Evolutionary conservation across 805 yeast genomes (phyloP).

Genomic region (Yamadazyma sp.): DNA sequence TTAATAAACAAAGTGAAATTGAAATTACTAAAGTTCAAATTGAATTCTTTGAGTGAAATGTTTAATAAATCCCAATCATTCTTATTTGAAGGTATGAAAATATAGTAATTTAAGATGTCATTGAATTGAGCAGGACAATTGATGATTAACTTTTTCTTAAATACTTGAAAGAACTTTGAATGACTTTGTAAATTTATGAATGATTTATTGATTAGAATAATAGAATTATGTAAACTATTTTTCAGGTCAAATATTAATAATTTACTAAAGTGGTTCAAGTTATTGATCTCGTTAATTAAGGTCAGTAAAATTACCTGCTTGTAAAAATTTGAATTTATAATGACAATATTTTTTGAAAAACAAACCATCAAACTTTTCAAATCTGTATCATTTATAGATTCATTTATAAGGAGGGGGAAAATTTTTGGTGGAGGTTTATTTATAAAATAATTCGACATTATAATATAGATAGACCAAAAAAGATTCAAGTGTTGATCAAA

Average conservation of each 20-base stretch:
- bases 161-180: constrained; percentile 32
- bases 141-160: constrained; percentile 47
- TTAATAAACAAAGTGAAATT: constrained; percentile 8
- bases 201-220: constrained; percentile 47
- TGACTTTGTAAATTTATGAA: constrained; percentile 8
- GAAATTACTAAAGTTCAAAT: constrained; percentile 13
- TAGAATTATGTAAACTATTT: constrained; percentile 48
- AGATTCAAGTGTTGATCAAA: constrained; percentile 23
- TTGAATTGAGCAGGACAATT: constrained; percentile 50
- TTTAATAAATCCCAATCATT: constrained; percentile 45
- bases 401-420: constrained; percentile 18
- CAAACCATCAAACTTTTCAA: constrained; percentile 20
- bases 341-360: constrained; percentile 22
- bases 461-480: constrained; percentile 48
- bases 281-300: constrained; percentile 33
- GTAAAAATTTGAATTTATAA: constrained; percentile 19
- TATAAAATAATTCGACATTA: constrained; percentile 43
- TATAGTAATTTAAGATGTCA: constrained; percentile 48
- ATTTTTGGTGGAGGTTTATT: constrained; percentile 39
- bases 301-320: constrained; percentile 29
- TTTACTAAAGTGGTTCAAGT: constrained; percentile 16
- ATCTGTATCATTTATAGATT: constrained; percentile 10
- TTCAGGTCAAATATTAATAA: constrained; percentile 31
- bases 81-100: constrained; percentile 33
- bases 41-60: constrained; percentile 49